These are phyloP conservation scores for Colletotrichum truncatum DNA, from an alignment of 2,329 filamentous ascomycete genomes.

Conservation along the genomic window DNA sequence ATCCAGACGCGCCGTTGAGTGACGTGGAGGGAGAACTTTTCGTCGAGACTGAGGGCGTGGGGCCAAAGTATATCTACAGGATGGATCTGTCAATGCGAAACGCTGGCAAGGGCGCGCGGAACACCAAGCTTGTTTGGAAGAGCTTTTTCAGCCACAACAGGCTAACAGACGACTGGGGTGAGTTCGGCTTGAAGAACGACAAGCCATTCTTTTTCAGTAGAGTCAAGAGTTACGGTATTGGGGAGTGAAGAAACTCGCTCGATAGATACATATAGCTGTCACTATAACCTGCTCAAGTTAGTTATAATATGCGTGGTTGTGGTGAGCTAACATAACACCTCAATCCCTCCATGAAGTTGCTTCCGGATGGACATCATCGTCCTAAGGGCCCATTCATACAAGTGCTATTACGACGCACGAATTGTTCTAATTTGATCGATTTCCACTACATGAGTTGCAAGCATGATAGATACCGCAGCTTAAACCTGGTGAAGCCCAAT, in stretches of 20 bases:
- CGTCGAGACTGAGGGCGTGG: conserved; percentile 87
- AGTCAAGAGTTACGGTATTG: conserved; percentile 68
- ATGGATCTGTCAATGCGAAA: conserved; percentile 80
- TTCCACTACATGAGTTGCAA: too few relatives aligned
- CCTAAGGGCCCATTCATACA: too few relatives aligned
- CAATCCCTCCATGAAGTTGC: too few relatives aligned
- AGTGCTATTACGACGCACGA: too few relatives aligned
- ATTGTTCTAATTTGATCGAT: too few relatives aligned
- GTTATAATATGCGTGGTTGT: too few relatives aligned
- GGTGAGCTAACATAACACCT: too few relatives aligned
- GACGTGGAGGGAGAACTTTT: conserved; percentile 74
- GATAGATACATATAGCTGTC: conserved; percentile 31
- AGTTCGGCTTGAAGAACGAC: conserved; percentile 74
- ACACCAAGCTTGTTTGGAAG: conserved; percentile 90
- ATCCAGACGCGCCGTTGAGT: conserved; percentile 37
- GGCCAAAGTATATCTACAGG: conserved; percentile 81
- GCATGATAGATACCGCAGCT: not conserved
- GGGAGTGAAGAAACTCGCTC: conserved; percentile 41
- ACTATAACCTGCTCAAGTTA: too few relatives aligned
- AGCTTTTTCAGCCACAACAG: conserved; percentile 92
- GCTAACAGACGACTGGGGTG: conserved; percentile 88
- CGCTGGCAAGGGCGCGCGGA: conserved; percentile 71
- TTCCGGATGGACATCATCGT: too few relatives aligned
- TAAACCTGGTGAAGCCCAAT: not conserved
- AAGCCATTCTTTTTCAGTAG: conserved; percentile 75